These are phyloP conservation scores for Pseudogymnoascus sp. DNA, from an alignment of 2,329 filamentous ascomycete genomes.

Conservation along the genomic window DNA sequence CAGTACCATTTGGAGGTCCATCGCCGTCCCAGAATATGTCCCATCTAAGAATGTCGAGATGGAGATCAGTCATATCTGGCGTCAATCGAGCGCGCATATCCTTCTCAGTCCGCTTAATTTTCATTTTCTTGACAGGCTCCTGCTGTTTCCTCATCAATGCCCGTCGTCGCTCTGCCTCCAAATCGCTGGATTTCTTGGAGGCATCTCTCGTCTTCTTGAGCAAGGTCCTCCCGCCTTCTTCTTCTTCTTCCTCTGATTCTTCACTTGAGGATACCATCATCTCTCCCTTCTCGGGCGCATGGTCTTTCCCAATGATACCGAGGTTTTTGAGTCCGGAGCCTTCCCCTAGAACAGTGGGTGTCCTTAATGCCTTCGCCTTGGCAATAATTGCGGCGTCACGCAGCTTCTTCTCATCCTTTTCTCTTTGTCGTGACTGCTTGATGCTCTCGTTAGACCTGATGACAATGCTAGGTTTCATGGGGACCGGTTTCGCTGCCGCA, in stretches of 20 bases:
- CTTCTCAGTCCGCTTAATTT: conserved; percentile 73
- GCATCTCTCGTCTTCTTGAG: conserved; percentile 38
- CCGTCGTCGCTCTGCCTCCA: conserved; percentile 38
- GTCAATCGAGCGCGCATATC: conserved; percentile 91
- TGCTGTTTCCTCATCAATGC: conserved; percentile 47
- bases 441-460: conserved; percentile 17
- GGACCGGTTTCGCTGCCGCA: conserved; percentile 22
- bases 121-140: conserved; percentile 76
- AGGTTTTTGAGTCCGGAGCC: conserved; percentile 71
- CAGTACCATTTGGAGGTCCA: conserved; percentile 69
- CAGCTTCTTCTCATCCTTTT: conserved; percentile 66
- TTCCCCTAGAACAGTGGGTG: conserved; percentile 58
- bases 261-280: conserved; percentile 74
- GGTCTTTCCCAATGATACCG: conserved; percentile 68
- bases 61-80: conserved; percentile 77
- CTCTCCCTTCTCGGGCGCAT: conserved; percentile 65
- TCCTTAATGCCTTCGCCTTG: conserved; percentile 54
- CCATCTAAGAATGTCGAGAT: conserved; percentile 84
- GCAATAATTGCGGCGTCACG: conserved; percentile 67
- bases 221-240: conserved; percentile 53
- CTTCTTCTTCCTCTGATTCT: conserved; percentile 66
- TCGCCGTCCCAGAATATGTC: conserved; percentile 88
- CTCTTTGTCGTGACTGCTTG: conserved; percentile 50
- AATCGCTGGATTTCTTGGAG: conserved; percentile 32
- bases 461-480: conserved; percentile 26